These are phyloP conservation scores for Penicillium psychrosexuale DNA, from an alignment of 2,329 filamentous ascomycete genomes.

Conservation along the genomic window DNA sequence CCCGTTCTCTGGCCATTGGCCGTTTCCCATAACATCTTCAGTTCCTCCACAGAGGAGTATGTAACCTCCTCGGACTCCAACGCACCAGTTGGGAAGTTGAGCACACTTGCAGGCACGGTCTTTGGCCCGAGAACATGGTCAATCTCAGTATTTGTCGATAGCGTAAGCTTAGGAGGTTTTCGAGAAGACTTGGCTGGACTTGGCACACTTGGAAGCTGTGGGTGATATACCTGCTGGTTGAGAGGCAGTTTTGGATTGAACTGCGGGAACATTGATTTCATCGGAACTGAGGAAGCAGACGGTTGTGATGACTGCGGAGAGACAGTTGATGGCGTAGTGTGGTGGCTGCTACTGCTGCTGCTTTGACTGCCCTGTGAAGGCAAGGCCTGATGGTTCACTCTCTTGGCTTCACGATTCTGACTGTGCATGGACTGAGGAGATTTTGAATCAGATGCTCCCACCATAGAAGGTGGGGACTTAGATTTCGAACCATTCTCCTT, in stretches of 20 bases:
- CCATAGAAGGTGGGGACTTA: conserved; percentile 13
- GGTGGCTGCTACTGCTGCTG: conserved; percentile 16
- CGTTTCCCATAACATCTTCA: conserved; percentile 45
- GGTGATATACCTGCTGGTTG: conserved; percentile 38
- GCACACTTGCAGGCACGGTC: conserved; percentile 43
- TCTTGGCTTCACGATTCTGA: conserved; percentile 14
- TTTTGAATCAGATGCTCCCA: conserved; percentile 12
- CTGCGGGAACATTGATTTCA: conserved; percentile 47
- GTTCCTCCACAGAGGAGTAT: conserved; percentile 41
- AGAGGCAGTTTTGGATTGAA: conserved; percentile 41
- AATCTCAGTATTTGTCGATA: conserved; percentile 35
- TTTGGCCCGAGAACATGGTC: conserved; percentile 38
- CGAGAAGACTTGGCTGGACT: conserved; percentile 15
- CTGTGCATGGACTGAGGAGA: conserved; percentile 17
- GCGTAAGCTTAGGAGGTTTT: conserved; percentile 28
- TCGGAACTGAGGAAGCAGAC: conserved; percentile 35
- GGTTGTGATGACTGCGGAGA: conserved; percentile 20
- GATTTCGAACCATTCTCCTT: conserved; percentile 18
- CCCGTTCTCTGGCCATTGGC: conserved; percentile 44
- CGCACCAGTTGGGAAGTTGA: conserved; percentile 40
- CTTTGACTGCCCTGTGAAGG: conserved; percentile 14
- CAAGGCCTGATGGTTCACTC: conserved; percentile 9
- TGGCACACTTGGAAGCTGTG: conserved; percentile 21
- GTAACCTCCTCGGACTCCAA: conserved; percentile 34
- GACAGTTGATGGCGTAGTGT: conserved; percentile 9